These are phyloP conservation scores for Cutaneotrichosporon sp. DNA, from an alignment of 1,284 basidiomycete species.

Conservation along the genomic window DNA sequence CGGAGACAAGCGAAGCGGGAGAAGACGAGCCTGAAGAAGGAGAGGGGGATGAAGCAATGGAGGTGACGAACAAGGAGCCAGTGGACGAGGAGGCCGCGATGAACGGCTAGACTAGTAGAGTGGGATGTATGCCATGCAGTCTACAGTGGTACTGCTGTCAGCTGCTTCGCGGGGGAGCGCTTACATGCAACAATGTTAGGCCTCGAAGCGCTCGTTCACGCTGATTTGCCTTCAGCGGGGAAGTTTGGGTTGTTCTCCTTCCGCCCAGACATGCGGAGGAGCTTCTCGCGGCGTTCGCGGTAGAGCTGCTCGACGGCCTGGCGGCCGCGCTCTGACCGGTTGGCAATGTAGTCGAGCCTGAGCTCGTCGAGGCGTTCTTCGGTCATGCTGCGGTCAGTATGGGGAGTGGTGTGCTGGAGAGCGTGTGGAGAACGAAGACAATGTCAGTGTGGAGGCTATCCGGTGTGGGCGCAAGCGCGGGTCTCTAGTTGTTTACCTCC, in stretches of 20 bases:
- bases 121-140: slow-evolving; percentile 9
- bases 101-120: slow-evolving; percentile 14
- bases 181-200: not conserved
- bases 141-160: slow-evolving; percentile 7
- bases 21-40: slow-evolving; percentile 9
- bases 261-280: slow-evolving; percentile 29
- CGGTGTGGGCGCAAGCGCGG: too few species aligned
- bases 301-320: slow-evolving; percentile 34
- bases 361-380: slow-evolving; percentile 39
- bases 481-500: too few species aligned
- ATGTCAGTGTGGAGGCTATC: not conserved
- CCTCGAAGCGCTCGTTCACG: not conserved
- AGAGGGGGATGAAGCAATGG: slow-evolving; percentile 7
- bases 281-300: slow-evolving; percentile 26
- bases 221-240: not conserved
- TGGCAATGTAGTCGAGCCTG: slow-evolving; percentile 44
- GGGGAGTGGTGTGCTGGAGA: not conserved
- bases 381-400: slow-evolving; percentile 28
- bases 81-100: slow-evolving; percentile 23
- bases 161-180: not conserved
- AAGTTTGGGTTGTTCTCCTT: slow-evolving; percentile 21
- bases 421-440: not conserved
- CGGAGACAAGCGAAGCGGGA: not conserved
- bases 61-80: slow-evolving; percentile 3
- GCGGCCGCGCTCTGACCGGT: slow-evolving; percentile 37